Evolutionary conservation across 75 land plant genomes (phyloP), one percentile per base, ranked within the genome.

Genomic region (Pinus taeda): DNA sequence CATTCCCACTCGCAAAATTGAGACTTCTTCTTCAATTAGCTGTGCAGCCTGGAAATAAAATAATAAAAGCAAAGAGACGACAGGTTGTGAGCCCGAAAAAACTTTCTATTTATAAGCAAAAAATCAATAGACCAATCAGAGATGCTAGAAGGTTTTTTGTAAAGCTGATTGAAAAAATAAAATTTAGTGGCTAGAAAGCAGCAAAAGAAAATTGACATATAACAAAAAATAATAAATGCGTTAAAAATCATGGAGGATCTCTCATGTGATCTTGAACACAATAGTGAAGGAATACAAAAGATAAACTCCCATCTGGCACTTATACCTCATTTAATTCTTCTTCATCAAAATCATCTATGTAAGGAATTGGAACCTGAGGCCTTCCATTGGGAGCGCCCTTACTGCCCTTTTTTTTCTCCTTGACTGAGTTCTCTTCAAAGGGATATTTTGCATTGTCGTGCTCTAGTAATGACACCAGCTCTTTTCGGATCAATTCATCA

Each of bases 401-500:
- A 65, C 13, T 59, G 21, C 87, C 81, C 77, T 92, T 92, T 86
- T 87, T 92, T 74, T 90, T 94, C 71, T 87, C 90, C 79, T 90
- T 91, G 6, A 75, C 85, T 4, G 74, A 21, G 65, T 83, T 85
- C 57, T 90, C 90, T 66, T 94, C 98, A 70, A 89, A 74, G 26
- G 99, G 99, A 86, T 94, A 94, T 70, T 96, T 96, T 3, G 91
- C 95, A 82, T 93, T 92, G 74, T 96, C 99, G 79, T 92, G 90
- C 79, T 94, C 99, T n/a, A 96, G 79, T 39, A 96, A 81, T 21
- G 74, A 58, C 57, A 90, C 66, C 77, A 96, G 85, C 79, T 96
- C 99, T 81, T 80, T 89, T 77, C 89, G 84, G 76, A 96, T 86
- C 77, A 89, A 76, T 82, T 90, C 89, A 80, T 94, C 99, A 75